phyloP scores from a whole-genome alignment of 495 filamentous ascomycete genomes.

The Annulohypoxylon moriforme region DNA sequence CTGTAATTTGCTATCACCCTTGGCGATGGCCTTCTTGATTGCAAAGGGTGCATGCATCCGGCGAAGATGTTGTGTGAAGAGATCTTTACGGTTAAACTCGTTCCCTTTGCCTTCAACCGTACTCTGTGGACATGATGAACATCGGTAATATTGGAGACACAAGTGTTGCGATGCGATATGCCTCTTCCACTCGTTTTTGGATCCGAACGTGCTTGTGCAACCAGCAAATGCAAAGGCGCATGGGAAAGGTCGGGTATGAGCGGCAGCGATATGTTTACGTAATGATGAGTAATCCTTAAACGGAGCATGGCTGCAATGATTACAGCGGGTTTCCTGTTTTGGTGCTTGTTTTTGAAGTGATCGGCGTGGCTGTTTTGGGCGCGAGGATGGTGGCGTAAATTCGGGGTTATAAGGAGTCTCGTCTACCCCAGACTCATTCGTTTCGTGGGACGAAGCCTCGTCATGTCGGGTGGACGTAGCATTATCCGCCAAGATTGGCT shows the following conservation, averaged over 20 bases:
- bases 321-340: conserved; percentile 66
- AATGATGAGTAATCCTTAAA: conserved; percentile 69
- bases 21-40: conserved; percentile 61
- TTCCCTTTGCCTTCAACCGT: conserved; percentile 68
- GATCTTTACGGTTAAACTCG: conserved; percentile 88
- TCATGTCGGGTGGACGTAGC: conserved; percentile 44
- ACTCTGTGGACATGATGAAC: conserved; percentile 75
- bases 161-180: conserved; percentile 92
- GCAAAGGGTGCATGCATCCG: conserved; percentile 81
- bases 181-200: conserved; percentile 97
- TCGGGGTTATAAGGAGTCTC: conserved; percentile 53
- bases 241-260: conserved; percentile 76
- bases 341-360: conserved; percentile 62
- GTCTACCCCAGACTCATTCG: conserved; percentile 53
- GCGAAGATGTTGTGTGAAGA: conserved; percentile 94
- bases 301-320: conserved; percentile 65
- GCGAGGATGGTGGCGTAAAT: conserved; percentile 56
- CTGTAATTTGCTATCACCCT: conserved; percentile 64
- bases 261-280: conserved; percentile 69
- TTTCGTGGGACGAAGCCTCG: conserved; percentile 58
- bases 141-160: conserved; percentile 84
- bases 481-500: conserved; percentile 29
- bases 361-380: conserved; percentile 56
- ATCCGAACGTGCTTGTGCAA: conserved; percentile 86
- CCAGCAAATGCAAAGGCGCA: conserved; percentile 88